These are phyloP conservation scores for Aurinia saxatilis DNA, from an alignment of 345 rosid genomes.

Conservation along the genomic window DNA sequence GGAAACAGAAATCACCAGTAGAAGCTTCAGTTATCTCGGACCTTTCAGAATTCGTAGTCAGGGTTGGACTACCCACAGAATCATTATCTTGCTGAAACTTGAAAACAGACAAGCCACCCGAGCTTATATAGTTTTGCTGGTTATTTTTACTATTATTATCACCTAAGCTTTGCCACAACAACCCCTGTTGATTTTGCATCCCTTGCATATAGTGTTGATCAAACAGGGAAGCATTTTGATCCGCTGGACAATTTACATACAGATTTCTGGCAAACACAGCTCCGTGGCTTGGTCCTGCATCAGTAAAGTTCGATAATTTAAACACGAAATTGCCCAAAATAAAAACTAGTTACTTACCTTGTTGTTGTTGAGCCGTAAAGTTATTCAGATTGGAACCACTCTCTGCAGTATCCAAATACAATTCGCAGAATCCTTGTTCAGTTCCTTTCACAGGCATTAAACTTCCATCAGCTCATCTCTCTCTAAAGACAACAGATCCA, in stretches of 20 bases:
- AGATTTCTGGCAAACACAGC: slow-evolving; percentile 25
- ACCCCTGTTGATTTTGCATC: slow-evolving; percentile 19
- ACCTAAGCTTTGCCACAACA: slow-evolving; percentile 13
- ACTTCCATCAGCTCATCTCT: slow-evolving; percentile 27
- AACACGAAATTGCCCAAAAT: not conserved
- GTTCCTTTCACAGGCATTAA: slow-evolving; percentile 47
- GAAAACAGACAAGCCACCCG: slow-evolving; percentile 13
- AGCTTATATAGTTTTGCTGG: slow-evolving; percentile 20
- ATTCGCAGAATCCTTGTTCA: slow-evolving; percentile 33
- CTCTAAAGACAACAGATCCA: slow-evolving; percentile 15
- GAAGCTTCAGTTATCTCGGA: slow-evolving; percentile 37
- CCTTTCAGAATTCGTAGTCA: slow-evolving; percentile 40
- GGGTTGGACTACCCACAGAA: slow-evolving; percentile 33
- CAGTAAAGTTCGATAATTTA: not conserved
- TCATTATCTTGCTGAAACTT: slow-evolving; percentile 29
- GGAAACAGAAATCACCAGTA: slow-evolving; percentile 29
- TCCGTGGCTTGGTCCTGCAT: slow-evolving; percentile 19
- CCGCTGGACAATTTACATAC: slow-evolving; percentile 14
- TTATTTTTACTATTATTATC: slow-evolving; percentile 35
- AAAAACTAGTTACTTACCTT: slow-evolving; percentile 25
- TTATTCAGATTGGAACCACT: no score
- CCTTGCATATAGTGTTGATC: slow-evolving; percentile 29
- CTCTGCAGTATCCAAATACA: not conserved
- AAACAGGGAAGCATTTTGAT: slow-evolving; percentile 24
- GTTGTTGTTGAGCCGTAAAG: slow-evolving; percentile 16